Conservation (phyloP, 2,329 filamentous ascomycete species). For the Verticillium dahliae region DNA sequence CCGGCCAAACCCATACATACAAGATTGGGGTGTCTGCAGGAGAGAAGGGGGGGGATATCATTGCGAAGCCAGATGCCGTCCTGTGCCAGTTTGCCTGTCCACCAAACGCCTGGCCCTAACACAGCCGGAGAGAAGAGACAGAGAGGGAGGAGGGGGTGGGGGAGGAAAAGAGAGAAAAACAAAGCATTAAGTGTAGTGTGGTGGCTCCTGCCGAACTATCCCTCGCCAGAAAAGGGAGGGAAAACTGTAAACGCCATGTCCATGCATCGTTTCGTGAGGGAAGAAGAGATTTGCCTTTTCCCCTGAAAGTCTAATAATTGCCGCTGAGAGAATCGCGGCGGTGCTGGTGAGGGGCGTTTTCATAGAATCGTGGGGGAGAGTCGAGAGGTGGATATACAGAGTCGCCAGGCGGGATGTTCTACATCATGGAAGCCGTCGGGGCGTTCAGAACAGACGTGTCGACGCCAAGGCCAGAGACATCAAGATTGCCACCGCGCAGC, state of each 20-base stretch:
- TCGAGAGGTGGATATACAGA: neutral
- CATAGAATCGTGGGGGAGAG: neutral
- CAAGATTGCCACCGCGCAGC: constrained; percentile 20
- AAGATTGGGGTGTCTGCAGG: neutral
- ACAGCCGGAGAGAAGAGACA: constrained; percentile 1
- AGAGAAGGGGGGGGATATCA: constrained; percentile 1
- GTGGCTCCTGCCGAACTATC: neutral
- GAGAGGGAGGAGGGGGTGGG: constrained; percentile 1
- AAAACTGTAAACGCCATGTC: neutral
- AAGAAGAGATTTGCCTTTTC: neutral
- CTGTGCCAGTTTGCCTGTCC: constrained; percentile 5
- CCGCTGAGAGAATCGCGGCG: neutral
- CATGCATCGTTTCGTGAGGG: neutral
- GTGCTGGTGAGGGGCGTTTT: neutral
- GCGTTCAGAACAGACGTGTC: constrained; percentile 21
- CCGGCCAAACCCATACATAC: neutral
- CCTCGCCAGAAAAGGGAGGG: neutral
- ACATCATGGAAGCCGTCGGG: constrained; percentile 35
- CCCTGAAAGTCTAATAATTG: neutral
- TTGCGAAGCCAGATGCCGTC: neutral
- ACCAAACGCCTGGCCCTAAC: neutral
- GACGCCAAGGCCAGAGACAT: constrained; percentile 19
- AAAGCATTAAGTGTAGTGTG: constrained; percentile 1
- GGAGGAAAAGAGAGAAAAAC: neutral
- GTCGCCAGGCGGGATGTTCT: constrained; percentile 8